Evolutionary conservation across 1,139 yeast species (phyloP), one percentile per base, ranked within the genome.

Genomic region (Pichia sp.): DNA sequence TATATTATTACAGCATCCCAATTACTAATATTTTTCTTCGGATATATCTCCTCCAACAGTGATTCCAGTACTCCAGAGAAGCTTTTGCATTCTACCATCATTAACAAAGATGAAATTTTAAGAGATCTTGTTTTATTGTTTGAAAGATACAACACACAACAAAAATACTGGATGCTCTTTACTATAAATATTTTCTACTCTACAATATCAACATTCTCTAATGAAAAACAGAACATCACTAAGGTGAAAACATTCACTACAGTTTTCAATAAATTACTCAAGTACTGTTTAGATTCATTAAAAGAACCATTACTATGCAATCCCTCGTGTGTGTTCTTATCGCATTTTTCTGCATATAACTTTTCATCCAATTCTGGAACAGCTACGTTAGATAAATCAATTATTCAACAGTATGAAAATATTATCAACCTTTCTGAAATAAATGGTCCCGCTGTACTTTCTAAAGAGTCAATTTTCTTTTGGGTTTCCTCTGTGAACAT

Each of bases 401-500:
- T 79, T 6, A 47, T 67, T 1, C 75, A 70, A 34, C 78, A 76
- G 54, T 61, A 80, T 22, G 76, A 74, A 40, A 75, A 73, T 30
- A 47, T 79, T 3, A 65, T 77, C 36, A 85, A 81, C 38, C 61
- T 77, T 14, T 67, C 86, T 0, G 83, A 78, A 38, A 67, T 80
- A 2, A 76, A 75, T 57, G 91, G 91, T 0, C 91, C 93, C 0
- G 58, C 63, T 2, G 32, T 49, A 1, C 48, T 82, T 1, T 67
- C 71, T 44, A 66, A 73, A 40, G 77, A 73, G 46, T 68, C 85
- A 8, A 66, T 79, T 39, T 57, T 61, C 17, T 78, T 83, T 50
- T 84, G 91, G 90, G 62, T 69, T 45, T 58, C 71, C 0, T 54
- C 77, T 8, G 61, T 70, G 21, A 62, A 63, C n/a, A 56, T 76